Evolutionary conservation across 208 protist genomes (phyloP).

Genomic region (Acanthamoeba sp.): DNA sequence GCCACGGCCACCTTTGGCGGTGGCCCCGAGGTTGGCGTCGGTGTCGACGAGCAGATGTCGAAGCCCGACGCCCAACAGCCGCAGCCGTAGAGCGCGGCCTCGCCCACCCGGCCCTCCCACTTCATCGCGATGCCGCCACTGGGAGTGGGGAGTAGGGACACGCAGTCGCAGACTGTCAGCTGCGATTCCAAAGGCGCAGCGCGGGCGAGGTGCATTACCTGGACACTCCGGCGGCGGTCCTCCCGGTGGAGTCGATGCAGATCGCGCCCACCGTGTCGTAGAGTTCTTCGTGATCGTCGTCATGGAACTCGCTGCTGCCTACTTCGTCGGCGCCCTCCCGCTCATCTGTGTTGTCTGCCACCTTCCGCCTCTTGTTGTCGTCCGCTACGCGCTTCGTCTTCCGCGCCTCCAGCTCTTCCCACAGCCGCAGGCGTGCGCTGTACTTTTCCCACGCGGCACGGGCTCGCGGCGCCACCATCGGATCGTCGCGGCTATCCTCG

Average conservation of each 20-base stretch:
- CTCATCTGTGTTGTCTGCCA: too few relatives aligned
- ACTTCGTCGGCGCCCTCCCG: too few relatives aligned
- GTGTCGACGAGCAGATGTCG: background rate
- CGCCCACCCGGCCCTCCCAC: background rate
- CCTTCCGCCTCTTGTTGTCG: background rate
- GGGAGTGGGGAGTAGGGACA: too few relatives aligned
- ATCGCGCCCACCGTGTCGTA: slow-evolving; percentile 14
- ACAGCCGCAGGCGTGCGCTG: background rate
- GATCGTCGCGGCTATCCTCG: background rate
- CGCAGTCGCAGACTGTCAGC: too few relatives aligned
- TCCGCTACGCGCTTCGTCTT: background rate
- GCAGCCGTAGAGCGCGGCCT: slow-evolving; percentile 2
- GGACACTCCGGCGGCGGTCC: background rate
- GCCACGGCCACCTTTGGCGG: background rate
- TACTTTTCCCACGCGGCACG: background rate
- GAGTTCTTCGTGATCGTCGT: background rate
- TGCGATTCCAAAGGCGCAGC: too few relatives aligned
- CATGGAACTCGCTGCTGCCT: background rate
- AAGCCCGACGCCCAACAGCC: background rate
- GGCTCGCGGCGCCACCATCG: background rate
- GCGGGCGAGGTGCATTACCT: too few relatives aligned
- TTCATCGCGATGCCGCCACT: slow-evolving; percentile 27
- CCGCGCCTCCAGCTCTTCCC: background rate
- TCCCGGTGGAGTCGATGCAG: background rate
- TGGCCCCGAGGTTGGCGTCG: background rate